Percentiles rank a stretch among this genome's conserved stretches.
Evolutionary conservation across 441 rosid species (phyloP).

Genomic region (Cnidoscolus chayamansa): DNA sequence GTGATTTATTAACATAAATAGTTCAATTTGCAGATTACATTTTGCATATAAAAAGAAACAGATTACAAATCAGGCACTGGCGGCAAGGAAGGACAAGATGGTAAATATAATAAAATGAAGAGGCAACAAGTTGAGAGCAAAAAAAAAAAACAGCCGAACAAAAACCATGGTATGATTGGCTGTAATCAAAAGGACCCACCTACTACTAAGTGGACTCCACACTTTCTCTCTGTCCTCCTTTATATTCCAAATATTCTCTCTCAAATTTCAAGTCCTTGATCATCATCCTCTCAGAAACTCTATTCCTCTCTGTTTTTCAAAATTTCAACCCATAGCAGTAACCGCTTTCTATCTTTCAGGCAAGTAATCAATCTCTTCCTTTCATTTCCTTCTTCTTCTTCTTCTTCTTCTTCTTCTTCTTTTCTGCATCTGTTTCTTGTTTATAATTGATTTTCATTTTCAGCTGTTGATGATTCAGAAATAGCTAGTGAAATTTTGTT

Average conservation of each 20-base stretch:
- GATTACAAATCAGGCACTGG: too few relatives aligned
- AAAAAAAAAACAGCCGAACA: slow-evolving; percentile 18
- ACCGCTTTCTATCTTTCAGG: slow-evolving; percentile 19
- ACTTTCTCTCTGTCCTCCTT: slow-evolving; percentile 6
- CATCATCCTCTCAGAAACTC: not conserved
- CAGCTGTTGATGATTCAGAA: too few relatives aligned
- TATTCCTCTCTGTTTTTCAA: slow-evolving; percentile 16
- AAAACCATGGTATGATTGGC: slow-evolving; percentile 19
- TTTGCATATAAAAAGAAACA: too few relatives aligned
- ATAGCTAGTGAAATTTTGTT: not conserved
- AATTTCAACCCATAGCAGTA: slow-evolving; percentile 7
- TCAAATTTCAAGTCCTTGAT: slow-evolving; percentile 9
- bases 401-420: not conserved
- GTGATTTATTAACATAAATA: too few relatives aligned
- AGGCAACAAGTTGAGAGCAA: not conserved
- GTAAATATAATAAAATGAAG: not conserved
- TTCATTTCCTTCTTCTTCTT: not conserved
- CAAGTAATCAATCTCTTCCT: slow-evolving; percentile 26
- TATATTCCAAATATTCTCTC: slow-evolving; percentile 34
- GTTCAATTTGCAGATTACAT: too few relatives aligned
- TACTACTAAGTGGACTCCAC: slow-evolving; percentile 21
- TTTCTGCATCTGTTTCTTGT: not conserved
- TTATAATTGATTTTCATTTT: not conserved
- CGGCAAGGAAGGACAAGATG: not conserved
- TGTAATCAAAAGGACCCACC: slow-evolving; percentile 34